Base-by-base conservation (phyloP, 2,329 filamentous ascomycete genomes). In the Colletotrichum incanum region DNA sequence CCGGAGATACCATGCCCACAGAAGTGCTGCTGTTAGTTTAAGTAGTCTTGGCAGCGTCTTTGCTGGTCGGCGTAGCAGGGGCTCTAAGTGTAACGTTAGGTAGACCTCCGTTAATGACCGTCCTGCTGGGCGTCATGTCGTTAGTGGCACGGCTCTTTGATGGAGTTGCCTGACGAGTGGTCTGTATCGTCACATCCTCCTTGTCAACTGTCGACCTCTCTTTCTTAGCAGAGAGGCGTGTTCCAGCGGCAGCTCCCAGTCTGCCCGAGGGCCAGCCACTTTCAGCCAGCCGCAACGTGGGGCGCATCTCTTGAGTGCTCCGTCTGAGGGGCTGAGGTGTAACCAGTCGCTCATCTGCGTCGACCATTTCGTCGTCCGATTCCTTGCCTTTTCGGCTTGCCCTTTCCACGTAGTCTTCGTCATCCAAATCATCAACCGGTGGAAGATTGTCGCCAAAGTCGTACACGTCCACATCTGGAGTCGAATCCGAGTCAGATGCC, bases 381-480 rank as follows among this genome's bases (percentile, higher is more conserved):
- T 37, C 52, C 28, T 63, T 52, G 23, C 18, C 50, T 5, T 49
- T 50, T 2, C 39, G 37, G 14, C 50, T 20, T 31, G 41, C 58
- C 14, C 26, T 6, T 20, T 73, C 70, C 2, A 65, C 54, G 43
- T 71, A 73, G 28, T 67, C 71, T 37, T 62, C 56, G 14, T 74
- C 73, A 1, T 71, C 71, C 14, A 65, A 73, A 49, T 73, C 73
- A 43, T 73, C 59, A 3, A 64, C 43, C 14, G 79, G 69, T 5
- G 47, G 64, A 2, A 80, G 80, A 0, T 72, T 72, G 65, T 69
- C 69, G 34, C 65, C 69, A 63, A 72, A 72, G 37, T 72, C 65
- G 31, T 69, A 72, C 69, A 69, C 69, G 23, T 72, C 59, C 6
- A 63, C 65, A 39, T 72, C 69, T 12, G 60, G 65, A 5, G 60